Evolutionary conservation across 495 filamentous ascomycete species (phyloP), one percentile per base, ranked within the genome.

Genomic region (Cercophora newfieldiana): DNA sequence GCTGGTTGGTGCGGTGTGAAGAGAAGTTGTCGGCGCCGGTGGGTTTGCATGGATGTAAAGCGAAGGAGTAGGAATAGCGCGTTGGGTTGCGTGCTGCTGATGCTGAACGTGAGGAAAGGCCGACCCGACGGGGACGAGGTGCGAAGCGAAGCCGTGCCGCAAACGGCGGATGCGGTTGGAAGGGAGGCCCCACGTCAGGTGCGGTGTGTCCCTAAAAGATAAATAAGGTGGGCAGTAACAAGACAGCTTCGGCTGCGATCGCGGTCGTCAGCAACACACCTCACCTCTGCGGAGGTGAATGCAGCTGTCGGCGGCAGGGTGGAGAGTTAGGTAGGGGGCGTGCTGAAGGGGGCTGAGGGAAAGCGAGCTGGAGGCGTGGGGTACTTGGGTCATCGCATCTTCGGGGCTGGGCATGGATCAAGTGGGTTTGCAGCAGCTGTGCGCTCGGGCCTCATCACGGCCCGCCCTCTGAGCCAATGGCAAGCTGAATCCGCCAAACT

Each of bases 271-370:
- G 29, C 26, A 37, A 33, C 25, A 28, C 24, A 44, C 37, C 37
- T 44, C 24, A 44, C 37, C 37, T 44, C 37, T 44, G 37, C 37
- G 58, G 58, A 60, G 58, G 37, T 21, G 19, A 33, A 48, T 60
- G 58, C 58, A 48, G 58, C 58, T 60, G 57, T 60, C 58, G 58
- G 58, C 58, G 58, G 58, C 26, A 60, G 58, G 21, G 58, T 60
- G 58, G 58, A 60, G 58, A 60, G 58, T 60, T 44, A 21, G 26
- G 58, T 58, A 31, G 16, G 29, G 55, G 58, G 33, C 16, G 58
- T 16, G 31, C 58, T 60, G 19, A 48, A 19, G 58, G 33, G 58
- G 31, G 21, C 58, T 33, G n/a, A 33, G 58, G 58, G 33, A 60
- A 21, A 60, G 58, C 58, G 28, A 48, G 1, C 51, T 24, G 51